Percentiles rank a stretch among this genome's conserved stretches.
phyloP scores from a whole-genome alignment of 2,329 filamentous ascomycete species.

The Fusarium miscanthi region DNA sequence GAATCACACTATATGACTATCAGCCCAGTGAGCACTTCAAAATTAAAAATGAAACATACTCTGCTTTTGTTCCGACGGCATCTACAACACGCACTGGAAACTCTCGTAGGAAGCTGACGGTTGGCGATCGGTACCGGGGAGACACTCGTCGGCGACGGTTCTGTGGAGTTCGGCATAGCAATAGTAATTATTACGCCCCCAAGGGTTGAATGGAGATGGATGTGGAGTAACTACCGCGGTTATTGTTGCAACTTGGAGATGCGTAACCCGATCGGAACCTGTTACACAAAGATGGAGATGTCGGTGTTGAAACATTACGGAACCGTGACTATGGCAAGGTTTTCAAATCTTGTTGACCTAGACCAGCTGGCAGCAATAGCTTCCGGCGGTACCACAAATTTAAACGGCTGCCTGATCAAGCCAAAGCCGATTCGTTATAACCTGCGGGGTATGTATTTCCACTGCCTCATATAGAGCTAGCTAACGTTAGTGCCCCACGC shows the following conservation, averaged over 20 bases:
- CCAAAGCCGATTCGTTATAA: too few relatives aligned
- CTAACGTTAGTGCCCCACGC: too few relatives aligned
- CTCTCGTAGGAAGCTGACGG: neutral
- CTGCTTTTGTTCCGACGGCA: neutral
- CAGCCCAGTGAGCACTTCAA: neutral
- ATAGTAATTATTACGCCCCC: neutral
- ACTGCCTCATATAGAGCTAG: too few relatives aligned
- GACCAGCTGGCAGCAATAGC: neutral
- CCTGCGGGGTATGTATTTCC: too few relatives aligned
- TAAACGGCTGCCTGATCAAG: too few relatives aligned
- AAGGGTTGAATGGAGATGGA: neutral
- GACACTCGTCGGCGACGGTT: neutral
- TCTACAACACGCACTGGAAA: neutral
- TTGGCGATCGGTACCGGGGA: neutral
- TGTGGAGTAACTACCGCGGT: neutral
- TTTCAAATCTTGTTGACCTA: neutral
- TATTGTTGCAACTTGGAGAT: neutral
- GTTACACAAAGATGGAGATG: neutral
- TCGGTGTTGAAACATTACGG: too few relatives aligned
- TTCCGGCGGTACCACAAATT: too few relatives aligned
- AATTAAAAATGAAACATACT: neutral
- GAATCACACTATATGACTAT: neutral
- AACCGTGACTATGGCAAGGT: neutral
- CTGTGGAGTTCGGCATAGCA: neutral
- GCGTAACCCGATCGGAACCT: neutral